phyloP scores from a whole-genome alignment of 306 rosid species.

The Vicia faba region DNA sequence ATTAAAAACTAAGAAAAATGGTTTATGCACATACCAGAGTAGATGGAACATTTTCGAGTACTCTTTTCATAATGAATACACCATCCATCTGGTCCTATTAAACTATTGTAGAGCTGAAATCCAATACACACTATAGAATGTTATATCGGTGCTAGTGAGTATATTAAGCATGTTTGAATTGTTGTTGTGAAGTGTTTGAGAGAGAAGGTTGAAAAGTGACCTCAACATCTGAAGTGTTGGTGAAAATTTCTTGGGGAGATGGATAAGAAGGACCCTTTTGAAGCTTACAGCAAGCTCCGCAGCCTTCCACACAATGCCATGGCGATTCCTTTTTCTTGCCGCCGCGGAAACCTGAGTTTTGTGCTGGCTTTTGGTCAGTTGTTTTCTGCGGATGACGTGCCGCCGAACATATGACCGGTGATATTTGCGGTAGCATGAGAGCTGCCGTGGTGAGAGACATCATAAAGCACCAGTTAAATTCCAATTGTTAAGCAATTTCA shows the following conservation, averaged over 20 bases:
- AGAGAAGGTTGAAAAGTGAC: slow-evolving; percentile 28
- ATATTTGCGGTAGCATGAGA: slow-evolving; percentile 11
- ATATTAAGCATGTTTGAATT: too few species aligned
- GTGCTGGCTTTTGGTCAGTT: slow-evolving; percentile 37
- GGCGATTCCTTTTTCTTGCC: slow-evolving; percentile 45
- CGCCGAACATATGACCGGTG: slow-evolving; percentile 32
- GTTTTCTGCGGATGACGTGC: slow-evolving; percentile 37
- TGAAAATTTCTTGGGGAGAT: slow-evolving; percentile 78
- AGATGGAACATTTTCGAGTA: slow-evolving; percentile 79
- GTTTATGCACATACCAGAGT: slow-evolving; percentile 51
- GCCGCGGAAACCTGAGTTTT: slow-evolving; percentile 41
- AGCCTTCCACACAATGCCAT: slow-evolving; percentile 84
- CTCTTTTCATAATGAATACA: slow-evolving; percentile 77
- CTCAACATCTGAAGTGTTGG: slow-evolving; percentile 60
- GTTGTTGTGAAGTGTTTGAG: too few species aligned
- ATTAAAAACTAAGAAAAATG: slow-evolving; percentile 5
- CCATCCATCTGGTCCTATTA: slow-evolving; percentile 90
- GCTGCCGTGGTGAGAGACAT: slow-evolving; percentile 31
- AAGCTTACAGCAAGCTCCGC: slow-evolving; percentile 94
- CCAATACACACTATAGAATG: not conserved
- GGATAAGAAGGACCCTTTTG: slow-evolving; percentile 74
- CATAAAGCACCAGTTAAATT: not conserved
- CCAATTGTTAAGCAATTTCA: too few species aligned
- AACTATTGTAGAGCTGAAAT: slow-evolving; percentile 81
- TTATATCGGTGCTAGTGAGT: too few species aligned